Conservation (phyloP, 2,329 filamentous ascomycete species). For the Apiospora sp. region DNA sequence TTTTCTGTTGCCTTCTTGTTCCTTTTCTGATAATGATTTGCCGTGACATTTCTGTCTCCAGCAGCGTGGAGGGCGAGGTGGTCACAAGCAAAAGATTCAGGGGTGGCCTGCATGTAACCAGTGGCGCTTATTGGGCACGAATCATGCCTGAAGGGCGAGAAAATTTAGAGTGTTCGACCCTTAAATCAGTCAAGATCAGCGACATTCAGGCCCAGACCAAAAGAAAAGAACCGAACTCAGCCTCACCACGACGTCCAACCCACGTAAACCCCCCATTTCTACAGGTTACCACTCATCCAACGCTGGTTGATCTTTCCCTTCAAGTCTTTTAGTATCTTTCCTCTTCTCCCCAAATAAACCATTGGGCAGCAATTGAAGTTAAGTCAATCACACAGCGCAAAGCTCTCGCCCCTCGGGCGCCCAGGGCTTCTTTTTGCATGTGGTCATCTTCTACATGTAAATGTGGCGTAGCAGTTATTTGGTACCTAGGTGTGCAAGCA, state of each 20-base stretch:
- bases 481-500: constrained; percentile 1
- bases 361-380: constrained; percentile 6
- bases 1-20: background rate
- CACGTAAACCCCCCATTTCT: background rate
- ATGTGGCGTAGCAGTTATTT: background rate
- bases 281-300: background rate
- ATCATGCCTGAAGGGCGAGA: constrained; percentile 26
- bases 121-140: constrained; percentile 30
- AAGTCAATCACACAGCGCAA: constrained; percentile 11
- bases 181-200: constrained; percentile 21
- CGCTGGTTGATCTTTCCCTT: background rate
- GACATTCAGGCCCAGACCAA: constrained; percentile 13
- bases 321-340: background rate
- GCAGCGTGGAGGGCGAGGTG: background rate
- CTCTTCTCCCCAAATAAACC: background rate
- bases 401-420: background rate
- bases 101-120: constrained; percentile 1
- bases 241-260: background rate
- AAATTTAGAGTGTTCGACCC: background rate
- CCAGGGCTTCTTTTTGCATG: background rate
- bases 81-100: constrained; percentile 4
- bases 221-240: constrained; percentile 18
- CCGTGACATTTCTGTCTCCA: background rate
- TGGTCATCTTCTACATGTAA: background rate
- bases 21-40: constrained; percentile 9